Evolutionary conservation across 2,329 filamentous ascomycete species (phyloP).

Genomic region (Blumeria graminis): DNA sequence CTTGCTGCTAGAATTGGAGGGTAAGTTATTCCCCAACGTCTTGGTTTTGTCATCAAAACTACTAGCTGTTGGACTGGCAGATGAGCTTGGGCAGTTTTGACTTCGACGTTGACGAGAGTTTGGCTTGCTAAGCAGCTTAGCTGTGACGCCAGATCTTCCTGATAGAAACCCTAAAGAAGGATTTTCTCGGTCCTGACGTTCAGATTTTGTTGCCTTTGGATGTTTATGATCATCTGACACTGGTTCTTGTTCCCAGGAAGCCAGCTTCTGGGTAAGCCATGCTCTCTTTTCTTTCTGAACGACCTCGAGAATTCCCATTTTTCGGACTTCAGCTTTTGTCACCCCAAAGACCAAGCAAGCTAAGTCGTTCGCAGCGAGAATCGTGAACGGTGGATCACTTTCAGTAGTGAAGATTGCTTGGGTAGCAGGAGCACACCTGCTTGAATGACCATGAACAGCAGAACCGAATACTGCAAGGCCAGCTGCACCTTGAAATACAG

Average conservation of each 20-base stretch:
- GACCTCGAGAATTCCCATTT: slow-evolving; percentile 84
- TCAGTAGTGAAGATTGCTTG: slow-evolving; percentile 98
- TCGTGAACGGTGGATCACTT: slow-evolving; percentile 74
- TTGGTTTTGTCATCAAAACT: slow-evolving; percentile 20
- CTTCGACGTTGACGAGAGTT: slow-evolving; percentile 26
- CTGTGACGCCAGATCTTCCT: slow-evolving; percentile 52
- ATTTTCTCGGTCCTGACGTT: slow-evolving; percentile 15
- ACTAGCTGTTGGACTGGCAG: slow-evolving; percentile 35
- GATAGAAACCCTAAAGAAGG: slow-evolving; percentile 31
- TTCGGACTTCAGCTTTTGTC: slow-evolving; percentile 82
- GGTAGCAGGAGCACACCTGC: slow-evolving; percentile 69
- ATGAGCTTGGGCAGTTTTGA: slow-evolving; percentile 27
- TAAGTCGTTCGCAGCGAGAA: slow-evolving; percentile 84
- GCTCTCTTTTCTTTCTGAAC: slow-evolving; percentile 70
- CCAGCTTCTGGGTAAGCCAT: slow-evolving; percentile 74
- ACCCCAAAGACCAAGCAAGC: slow-evolving; percentile 98
- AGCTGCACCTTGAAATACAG: slow-evolving; percentile 13
- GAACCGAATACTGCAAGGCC: slow-evolving; percentile 21
- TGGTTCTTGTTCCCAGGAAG: slow-evolving; percentile 31
- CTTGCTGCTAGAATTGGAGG: slow-evolving; percentile 40
- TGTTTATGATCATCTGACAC: slow-evolving; percentile 7
- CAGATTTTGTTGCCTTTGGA: slow-evolving; percentile 6
- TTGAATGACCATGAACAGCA: slow-evolving; percentile 64
- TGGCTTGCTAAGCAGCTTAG: slow-evolving; percentile 60
- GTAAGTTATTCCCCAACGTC: slow-evolving; percentile 24